Evolutionary conservation across 106 monocot genomes (phyloP).

Genomic region (Iris macrosiphon): DNA sequence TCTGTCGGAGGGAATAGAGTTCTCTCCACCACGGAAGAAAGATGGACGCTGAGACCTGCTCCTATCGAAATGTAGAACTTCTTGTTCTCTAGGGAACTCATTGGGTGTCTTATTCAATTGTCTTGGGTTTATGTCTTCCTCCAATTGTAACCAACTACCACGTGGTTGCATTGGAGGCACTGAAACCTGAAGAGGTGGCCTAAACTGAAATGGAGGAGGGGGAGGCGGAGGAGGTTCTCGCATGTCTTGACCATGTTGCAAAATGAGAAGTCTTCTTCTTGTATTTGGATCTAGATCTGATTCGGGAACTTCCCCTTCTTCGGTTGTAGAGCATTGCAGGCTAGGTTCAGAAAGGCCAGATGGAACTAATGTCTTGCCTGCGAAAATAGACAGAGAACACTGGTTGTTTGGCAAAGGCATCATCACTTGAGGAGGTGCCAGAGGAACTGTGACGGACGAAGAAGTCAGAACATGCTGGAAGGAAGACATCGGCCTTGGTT

Average conservation of each 20-base stretch:
- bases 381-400: slow-evolving; percentile 22
- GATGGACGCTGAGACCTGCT: slow-evolving; percentile 33
- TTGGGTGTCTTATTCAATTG: slow-evolving; percentile 34
- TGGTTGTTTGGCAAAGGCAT: slow-evolving; percentile 45
- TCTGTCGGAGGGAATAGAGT: slow-evolving; percentile 38
- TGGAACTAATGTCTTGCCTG: slow-evolving; percentile 40
- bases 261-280: slow-evolving; percentile 91
- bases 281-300: slow-evolving; percentile 97
- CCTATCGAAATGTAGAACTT: slow-evolving; percentile 34
- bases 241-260: slow-evolving; percentile 93
- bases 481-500: slow-evolving; percentile 38
- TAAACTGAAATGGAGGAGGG: slow-evolving; percentile 25
- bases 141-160: slow-evolving; percentile 67
- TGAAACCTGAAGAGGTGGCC: slow-evolving; percentile 32
- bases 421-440: slow-evolving; percentile 21
- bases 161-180: slow-evolving; percentile 53
- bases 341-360: slow-evolving; percentile 33
- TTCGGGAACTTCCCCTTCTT: slow-evolving; percentile 98
- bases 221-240: slow-evolving; percentile 58
- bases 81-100: slow-evolving; percentile 50
- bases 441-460: slow-evolving; percentile 21
- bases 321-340: slow-evolving; percentile 64
- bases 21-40: slow-evolving; percentile 42
- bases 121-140: slow-evolving; percentile 59
- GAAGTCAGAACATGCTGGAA: slow-evolving; percentile 25